Percentiles rank a stretch among this genome's conserved stretches.
Evolutionary conservation across 768 basidiomycete genomes (phyloP).

Genomic region (Collybia sp.): DNA sequence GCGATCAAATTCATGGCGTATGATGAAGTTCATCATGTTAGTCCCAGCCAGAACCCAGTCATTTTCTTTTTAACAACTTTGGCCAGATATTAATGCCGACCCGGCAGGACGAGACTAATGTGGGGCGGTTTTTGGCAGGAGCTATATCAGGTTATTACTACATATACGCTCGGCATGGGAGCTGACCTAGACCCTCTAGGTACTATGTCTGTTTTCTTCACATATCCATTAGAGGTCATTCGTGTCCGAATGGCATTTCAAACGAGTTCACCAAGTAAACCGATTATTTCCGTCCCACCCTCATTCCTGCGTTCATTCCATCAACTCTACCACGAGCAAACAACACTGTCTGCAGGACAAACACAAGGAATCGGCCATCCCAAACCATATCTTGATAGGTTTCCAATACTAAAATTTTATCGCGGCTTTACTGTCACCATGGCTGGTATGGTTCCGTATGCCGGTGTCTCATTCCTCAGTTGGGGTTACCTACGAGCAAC

Average conservation of each 20-base stretch:
- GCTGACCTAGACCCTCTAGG: constrained; percentile 35
- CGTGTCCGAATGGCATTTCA: constrained; percentile 94
- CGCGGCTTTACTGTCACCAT: constrained; percentile 95
- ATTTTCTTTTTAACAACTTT: constrained; percentile 2
- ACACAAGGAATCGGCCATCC: too few relatives aligned
- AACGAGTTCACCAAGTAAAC: constrained; percentile 35
- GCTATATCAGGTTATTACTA: constrained; percentile 72
- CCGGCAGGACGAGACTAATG: constrained; percentile 68
- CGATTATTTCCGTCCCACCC: constrained; percentile 27
- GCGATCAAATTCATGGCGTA: constrained; percentile 97
- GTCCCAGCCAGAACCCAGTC: constrained; percentile 12
- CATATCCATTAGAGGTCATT: constrained; percentile 94
- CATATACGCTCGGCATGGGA: not conserved
- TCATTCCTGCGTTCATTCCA: constrained; percentile 52
- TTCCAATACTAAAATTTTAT: constrained; percentile 87
- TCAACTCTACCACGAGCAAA: constrained; percentile 69
- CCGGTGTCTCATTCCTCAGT: constrained; percentile 89
- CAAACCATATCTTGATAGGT: constrained; percentile 36
- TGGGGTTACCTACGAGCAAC: constrained; percentile 76
- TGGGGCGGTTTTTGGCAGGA: constrained; percentile 80
- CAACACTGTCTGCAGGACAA: constrained; percentile 12
- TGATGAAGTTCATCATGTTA: constrained; percentile 78
- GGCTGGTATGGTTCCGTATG: constrained; percentile 91
- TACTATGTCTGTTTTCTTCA: constrained; percentile 82
- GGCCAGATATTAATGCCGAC: constrained; percentile 83